Evolutionary conservation across 2,329 filamentous ascomycete species (phyloP).

Genomic region (Amesomyces nigricolor): DNA sequence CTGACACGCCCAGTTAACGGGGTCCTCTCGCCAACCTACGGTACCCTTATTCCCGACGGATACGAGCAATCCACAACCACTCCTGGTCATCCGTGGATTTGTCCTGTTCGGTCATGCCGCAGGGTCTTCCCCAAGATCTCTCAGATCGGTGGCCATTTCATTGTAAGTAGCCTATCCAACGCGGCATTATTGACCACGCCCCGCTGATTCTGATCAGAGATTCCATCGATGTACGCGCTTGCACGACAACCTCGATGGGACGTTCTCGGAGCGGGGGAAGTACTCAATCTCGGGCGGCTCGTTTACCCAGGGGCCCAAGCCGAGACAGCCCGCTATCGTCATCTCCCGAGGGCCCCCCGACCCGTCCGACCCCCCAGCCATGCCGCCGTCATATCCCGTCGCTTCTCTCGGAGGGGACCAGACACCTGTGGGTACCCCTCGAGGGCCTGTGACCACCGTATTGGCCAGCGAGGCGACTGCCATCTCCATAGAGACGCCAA

Average conservation of each 20-base stretch:
- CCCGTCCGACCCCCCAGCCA: slow-evolving; percentile 5
- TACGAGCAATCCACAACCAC: slow-evolving; percentile 13
- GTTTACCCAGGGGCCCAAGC: not conserved
- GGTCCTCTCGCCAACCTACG: not conserved
- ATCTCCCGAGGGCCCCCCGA: slow-evolving; percentile 21
- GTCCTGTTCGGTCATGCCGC: slow-evolving; percentile 24
- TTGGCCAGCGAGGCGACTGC: not conserved
- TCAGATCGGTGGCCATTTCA: slow-evolving; percentile 24
- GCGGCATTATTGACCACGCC: too few species aligned
- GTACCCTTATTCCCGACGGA: slow-evolving; percentile 18
- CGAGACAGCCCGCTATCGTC: slow-evolving; percentile 20
- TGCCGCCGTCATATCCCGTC: not conserved
- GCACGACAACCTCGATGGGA: slow-evolving; percentile 31
- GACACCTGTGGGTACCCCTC: not conserved
- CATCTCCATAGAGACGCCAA: not conserved
- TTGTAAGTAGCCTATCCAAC: slow-evolving; percentile 4
- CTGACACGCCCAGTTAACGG: slow-evolving; percentile 1
- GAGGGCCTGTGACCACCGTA: not conserved
- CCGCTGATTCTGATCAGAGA: slow-evolving; percentile 8
- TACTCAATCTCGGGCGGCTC: not conserved
- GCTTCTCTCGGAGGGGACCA: not conserved
- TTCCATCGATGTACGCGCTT: slow-evolving; percentile 22
- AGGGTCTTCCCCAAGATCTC: slow-evolving; percentile 10
- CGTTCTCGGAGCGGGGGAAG: slow-evolving; percentile 23
- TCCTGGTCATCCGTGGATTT: slow-evolving; percentile 22